Evolutionary conservation across 139 green algal genomes (phyloP).

Genomic region (Yamagishiella unicocca): DNA sequence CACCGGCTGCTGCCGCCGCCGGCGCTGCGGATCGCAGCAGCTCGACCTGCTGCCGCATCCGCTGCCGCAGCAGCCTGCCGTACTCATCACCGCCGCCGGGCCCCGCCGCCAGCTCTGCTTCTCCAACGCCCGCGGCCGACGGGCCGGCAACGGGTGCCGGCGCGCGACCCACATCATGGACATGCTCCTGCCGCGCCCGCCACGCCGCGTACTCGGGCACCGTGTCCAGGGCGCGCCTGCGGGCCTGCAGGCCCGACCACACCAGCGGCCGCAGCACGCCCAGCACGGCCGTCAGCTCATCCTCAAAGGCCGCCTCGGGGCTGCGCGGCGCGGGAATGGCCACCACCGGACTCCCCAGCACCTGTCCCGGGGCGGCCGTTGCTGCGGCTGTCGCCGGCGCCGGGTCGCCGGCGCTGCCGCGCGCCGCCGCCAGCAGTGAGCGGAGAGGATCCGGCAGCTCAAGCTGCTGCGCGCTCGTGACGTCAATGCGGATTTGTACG

Average conservation of each 20-base stretch:
- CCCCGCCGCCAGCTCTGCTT: neutral
- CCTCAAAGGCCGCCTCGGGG: neutral
- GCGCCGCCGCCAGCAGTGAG: conserved; percentile 2
- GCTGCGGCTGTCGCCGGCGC: neutral
- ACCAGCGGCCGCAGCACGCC: conserved; percentile 44
- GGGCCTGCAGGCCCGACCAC: conserved; percentile 34
- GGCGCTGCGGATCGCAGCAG: neutral
- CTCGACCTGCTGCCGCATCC: conserved; percentile 38
- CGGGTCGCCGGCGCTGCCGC: neutral
- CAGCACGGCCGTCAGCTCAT: conserved; percentile 34
- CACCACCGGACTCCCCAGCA: neutral
- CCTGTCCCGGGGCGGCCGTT: neutral
- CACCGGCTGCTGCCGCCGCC: neutral
- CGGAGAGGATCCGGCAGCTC: conserved; percentile 12
- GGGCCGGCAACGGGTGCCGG: neutral
- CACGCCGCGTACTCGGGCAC: conserved; percentile 24
- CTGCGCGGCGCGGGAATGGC: conserved; percentile 7
- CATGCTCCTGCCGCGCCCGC: neutral
- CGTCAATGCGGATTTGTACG: conserved; percentile 46
- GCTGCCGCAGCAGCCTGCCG: conserved; percentile 8
- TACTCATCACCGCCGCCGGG: conserved; percentile 13
- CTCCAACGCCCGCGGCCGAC: neutral
- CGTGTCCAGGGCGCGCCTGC: conserved; percentile 16
- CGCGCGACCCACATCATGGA: neutral
- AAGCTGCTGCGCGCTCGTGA: conserved; percentile 28